These are phyloP conservation scores for Saprolegnia parasitica DNA, from an alignment of 352 stramenopile species.

Conservation along the genomic window DNA sequence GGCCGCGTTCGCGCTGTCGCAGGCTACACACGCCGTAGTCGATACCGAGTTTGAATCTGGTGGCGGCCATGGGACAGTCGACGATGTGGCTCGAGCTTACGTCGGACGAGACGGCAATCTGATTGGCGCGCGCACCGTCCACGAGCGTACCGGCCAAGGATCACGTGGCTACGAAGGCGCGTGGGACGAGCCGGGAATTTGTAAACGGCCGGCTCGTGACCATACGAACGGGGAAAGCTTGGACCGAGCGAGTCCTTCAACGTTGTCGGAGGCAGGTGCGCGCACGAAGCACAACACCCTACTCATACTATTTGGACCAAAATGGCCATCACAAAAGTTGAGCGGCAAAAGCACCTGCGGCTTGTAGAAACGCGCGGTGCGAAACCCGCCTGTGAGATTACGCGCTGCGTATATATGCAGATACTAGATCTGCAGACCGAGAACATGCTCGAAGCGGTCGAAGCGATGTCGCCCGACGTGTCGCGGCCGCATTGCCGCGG, in stretches of 20 bases:
- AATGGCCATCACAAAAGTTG: no score
- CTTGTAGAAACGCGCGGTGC: no score
- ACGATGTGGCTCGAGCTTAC: slow-evolving; percentile 6
- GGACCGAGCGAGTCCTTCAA: background rate
- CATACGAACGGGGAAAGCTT: background rate
- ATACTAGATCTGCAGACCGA: background rate
- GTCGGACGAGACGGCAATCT: background rate
- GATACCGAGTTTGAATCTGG: slow-evolving; percentile 4
- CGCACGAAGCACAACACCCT: background rate
- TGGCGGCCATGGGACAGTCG: slow-evolving; percentile 17
- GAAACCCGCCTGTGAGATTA: background rate
- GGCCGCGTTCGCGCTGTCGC: background rate
- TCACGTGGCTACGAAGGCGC: background rate
- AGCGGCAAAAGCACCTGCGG: no score
- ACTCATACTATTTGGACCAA: background rate
- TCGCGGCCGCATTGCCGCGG: background rate
- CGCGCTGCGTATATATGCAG: background rate
- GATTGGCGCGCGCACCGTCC: background rate
- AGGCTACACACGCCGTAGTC: background rate
- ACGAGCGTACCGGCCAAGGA: background rate
- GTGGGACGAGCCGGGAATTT: background rate
- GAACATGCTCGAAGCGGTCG: background rate
- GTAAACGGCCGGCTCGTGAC: background rate
- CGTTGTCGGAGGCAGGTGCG: background rate
- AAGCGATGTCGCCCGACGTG: background rate